Evolutionary conservation across 306 rosid species (phyloP).

Genomic region (Begonia fuchsioides): DNA sequence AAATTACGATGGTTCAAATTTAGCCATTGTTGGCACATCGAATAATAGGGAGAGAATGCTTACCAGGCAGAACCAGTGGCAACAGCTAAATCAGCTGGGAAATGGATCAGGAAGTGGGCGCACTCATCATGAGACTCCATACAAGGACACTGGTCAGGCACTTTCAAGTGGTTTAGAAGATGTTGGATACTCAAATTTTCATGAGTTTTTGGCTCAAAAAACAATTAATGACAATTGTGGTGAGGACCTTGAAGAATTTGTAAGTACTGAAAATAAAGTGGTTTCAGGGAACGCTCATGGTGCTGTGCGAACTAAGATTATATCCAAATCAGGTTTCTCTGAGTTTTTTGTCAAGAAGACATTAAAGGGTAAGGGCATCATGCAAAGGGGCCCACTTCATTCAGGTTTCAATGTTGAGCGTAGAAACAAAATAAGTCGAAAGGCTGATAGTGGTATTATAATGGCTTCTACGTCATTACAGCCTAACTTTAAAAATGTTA

Average conservation of each 20-base stretch:
- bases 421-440: slow-evolving; percentile 25
- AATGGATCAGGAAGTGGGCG: slow-evolving; percentile 50
- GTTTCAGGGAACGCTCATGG: slow-evolving; percentile 23
- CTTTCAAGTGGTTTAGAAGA: slow-evolving; percentile 32
- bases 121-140: slow-evolving; percentile 21
- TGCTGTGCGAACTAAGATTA: slow-evolving; percentile 59
- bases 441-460: slow-evolving; percentile 19
- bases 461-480: slow-evolving; percentile 21
- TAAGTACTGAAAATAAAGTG: slow-evolving; percentile 31
- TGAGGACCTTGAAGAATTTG: slow-evolving; percentile 33
- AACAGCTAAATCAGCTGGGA: slow-evolving; percentile 47
- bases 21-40: slow-evolving; percentile 50
- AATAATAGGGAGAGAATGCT: slow-evolving; percentile 28
- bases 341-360: slow-evolving; percentile 66
- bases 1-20: slow-evolving; percentile 33
- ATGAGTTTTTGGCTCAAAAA: slow-evolving; percentile 34
- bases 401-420: slow-evolving; percentile 23
- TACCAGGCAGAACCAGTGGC: slow-evolving; percentile 42
- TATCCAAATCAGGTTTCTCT: slow-evolving; percentile 80
- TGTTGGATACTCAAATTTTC: slow-evolving; percentile 30
- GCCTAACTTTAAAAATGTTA: slow-evolving; percentile 22
- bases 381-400: slow-evolving; percentile 33
- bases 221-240: slow-evolving; percentile 27
- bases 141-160: slow-evolving; percentile 32
- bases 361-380: slow-evolving; percentile 67